Percentiles rank a stretch among this genome's conserved stretches.
Conservation (phyloP, 129 eudicot genomes). For the Gnaphalium uliginosum region DNA sequence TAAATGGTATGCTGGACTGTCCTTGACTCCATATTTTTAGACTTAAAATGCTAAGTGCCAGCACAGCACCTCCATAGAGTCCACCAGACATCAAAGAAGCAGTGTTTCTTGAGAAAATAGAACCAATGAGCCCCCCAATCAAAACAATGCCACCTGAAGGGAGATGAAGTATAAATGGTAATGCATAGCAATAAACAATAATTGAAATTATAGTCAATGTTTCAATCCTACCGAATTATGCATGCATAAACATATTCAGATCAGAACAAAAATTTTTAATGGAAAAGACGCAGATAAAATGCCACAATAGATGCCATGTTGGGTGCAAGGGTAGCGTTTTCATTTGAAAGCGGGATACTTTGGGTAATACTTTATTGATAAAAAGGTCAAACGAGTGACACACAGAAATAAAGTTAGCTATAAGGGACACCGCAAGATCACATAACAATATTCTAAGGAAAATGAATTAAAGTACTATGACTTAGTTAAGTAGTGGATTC, state of each 20-base stretch:
- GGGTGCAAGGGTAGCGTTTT: too few relatives aligned
- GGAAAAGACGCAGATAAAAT: not conserved
- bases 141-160: slow-evolving; percentile 27
- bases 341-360: too few relatives aligned
- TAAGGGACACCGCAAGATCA: too few relatives aligned
- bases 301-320: not conserved
- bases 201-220: not conserved
- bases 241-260: not conserved
- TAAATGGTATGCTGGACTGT: slow-evolving; percentile 70
- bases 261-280: not conserved
- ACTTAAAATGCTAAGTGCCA: slow-evolving; percentile 68
- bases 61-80: slow-evolving; percentile 68
- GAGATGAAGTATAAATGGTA: not conserved
- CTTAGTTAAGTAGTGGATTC: not conserved
- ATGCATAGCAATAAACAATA: not conserved
- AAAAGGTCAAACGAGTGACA: too few relatives aligned
- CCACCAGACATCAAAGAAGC: slow-evolving; percentile 49
- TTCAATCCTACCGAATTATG: not conserved
- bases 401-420: too few relatives aligned
- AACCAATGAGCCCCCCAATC: slow-evolving; percentile 17
- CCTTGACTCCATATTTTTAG: slow-evolving; percentile 86
- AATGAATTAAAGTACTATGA: too few relatives aligned
- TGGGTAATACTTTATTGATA: too few relatives aligned
- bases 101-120: slow-evolving; percentile 57
- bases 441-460: too few relatives aligned